These are phyloP conservation scores for Geosmithia putterillii DNA, from an alignment of 2,329 filamentous ascomycete genomes.

Conservation along the genomic window DNA sequence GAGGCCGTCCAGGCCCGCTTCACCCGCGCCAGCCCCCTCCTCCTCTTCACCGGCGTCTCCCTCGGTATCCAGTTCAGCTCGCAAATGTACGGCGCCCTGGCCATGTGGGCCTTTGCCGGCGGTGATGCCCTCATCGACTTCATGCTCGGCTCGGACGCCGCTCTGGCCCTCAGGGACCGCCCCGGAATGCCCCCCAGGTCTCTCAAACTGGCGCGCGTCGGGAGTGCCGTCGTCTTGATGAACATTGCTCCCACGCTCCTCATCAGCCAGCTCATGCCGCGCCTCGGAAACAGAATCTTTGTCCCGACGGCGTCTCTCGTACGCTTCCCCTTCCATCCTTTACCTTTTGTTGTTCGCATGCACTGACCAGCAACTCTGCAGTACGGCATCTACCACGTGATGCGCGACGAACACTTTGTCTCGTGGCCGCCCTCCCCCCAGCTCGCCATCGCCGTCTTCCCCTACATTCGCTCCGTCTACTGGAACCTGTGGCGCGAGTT, in stretches of 20 bases:
- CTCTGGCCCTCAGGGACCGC: conserved; percentile 14
- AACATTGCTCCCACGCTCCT: conserved; percentile 33
- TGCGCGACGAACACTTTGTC: conserved; percentile 30
- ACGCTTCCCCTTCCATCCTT: conserved; percentile 7
- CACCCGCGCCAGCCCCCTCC: conserved; percentile 42
- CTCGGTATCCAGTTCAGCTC: conserved; percentile 37
- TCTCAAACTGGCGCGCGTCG: conserved; percentile 8
- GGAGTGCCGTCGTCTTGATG: conserved; percentile 24
- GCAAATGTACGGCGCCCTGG: conserved; percentile 38
- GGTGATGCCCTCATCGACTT: conserved; percentile 28
- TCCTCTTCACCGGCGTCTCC: conserved; percentile 49
- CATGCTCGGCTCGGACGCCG: conserved; percentile 22
- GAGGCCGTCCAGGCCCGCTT: conserved; percentile 43
- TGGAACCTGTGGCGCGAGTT: conserved; percentile 31
- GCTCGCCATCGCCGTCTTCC: conserved; percentile 36
- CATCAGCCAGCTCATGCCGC: conserved; percentile 28
- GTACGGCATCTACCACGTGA: conserved; percentile 34
- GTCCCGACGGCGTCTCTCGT: conserved; percentile 29
- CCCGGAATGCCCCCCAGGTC: conserved; percentile 1
- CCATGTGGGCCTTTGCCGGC: conserved; percentile 40
- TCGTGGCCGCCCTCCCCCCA: conserved; percentile 41
- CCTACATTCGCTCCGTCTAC: conserved; percentile 32
- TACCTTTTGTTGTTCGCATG: background rate
- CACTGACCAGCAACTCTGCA: conserved; percentile 9
- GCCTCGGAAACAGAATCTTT: conserved; percentile 26